A percentile compares a stretch with the other conserved stretches of the same genome.
phyloP scores from a whole-genome alignment of 2,329 filamentous ascomycete genomes.

The Aspergillus cejpii region DNA sequence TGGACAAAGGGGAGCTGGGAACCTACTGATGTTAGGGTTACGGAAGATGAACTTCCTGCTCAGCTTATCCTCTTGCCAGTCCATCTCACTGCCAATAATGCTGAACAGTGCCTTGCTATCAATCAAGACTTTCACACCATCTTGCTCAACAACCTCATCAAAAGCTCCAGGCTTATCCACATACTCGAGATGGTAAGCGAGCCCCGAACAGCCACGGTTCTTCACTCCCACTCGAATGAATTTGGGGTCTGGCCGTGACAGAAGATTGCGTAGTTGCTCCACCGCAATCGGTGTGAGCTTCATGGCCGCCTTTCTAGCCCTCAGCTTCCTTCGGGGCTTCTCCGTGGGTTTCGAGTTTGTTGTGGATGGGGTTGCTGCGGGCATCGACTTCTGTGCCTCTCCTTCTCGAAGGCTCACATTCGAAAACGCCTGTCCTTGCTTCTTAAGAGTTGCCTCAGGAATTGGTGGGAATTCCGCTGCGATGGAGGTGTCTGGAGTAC shows the following conservation, averaged over 20 bases:
- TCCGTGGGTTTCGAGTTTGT: constrained; percentile 38
- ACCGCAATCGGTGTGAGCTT: constrained; percentile 75
- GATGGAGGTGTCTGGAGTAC: constrained; percentile 57
- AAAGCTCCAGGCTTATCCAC: constrained; percentile 84
- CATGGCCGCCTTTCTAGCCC: constrained; percentile 85
- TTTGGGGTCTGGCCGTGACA: constrained; percentile 82
- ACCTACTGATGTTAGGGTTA: constrained; percentile 97
- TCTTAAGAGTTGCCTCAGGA: constrained; percentile 45
- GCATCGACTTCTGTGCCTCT: constrained; percentile 61
- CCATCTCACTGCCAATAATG: constrained; percentile 98
- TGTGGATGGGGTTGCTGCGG: constrained; percentile 34
- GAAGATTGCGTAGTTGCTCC: constrained; percentile 65
- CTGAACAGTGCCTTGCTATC: constrained; percentile 97
- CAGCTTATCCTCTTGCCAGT: constrained; percentile 94
- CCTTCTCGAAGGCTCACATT: constrained; percentile 52
- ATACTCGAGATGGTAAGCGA: constrained; percentile 91
- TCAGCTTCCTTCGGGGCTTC: constrained; percentile 60
- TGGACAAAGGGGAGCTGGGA: constrained; percentile 44
- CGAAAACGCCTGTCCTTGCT: constrained; percentile 28
- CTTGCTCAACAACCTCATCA: constrained; percentile 90
- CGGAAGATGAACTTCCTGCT: constrained; percentile 88
- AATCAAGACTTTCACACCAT: constrained; percentile 90
- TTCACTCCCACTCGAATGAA: constrained; percentile 90
- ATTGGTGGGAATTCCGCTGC: constrained; percentile 46
- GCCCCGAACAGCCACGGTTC: constrained; percentile 86